Evolutionary conservation across 345 rosid genomes (phyloP), one percentile per base, ranked within the genome.

Genomic region (Sonneratia alba): DNA sequence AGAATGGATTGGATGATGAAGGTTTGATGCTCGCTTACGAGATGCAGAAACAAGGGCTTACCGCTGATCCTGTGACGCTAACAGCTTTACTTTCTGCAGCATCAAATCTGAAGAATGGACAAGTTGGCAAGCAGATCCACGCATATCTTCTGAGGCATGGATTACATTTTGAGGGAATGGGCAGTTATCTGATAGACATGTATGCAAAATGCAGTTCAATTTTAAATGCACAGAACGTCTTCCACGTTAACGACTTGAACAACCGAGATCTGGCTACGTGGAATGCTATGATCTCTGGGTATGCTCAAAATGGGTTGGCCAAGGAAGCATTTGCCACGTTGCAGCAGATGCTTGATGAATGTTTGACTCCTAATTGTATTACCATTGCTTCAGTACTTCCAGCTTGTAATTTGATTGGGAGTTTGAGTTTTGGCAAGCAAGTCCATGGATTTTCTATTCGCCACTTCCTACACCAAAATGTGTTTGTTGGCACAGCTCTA

Each of bases 261-360:
- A 81, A 76, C 71, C 76, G 80, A 78, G 97, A 93, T 84, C 93
- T 85, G 71, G 93, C 96, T 74, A 89, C 89, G 32, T 93, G 96
- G 97, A 93, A 93, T 76, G 83, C 97, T 56, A 88, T 91, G 91
- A 79, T 93, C 77, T 84, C 92, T 66, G 98, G 98, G 51, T 91
- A 83, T 79, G 82, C 90, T 0, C 97, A 89, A 75, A 87, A 89
- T 72, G 91, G 86, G 66, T 78, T 82, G 75, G 69, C 76, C 48
- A 86, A 83, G 69, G 91, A 91, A 73, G 87, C 89, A 19, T 85
- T 91, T 71, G 66, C 43, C 70, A 81, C 82, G 45, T 81, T 89
- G 51, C 80, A 77, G 67, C 75, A 80, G 76, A 91, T 93, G 98
- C 74, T 89, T 73, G 88, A 80, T 80, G 80, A 82, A 76, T 82